Evolutionary conservation across 2,329 filamentous ascomycete species (phyloP).

Genomic region (Trichoderma koningiopsis): DNA sequence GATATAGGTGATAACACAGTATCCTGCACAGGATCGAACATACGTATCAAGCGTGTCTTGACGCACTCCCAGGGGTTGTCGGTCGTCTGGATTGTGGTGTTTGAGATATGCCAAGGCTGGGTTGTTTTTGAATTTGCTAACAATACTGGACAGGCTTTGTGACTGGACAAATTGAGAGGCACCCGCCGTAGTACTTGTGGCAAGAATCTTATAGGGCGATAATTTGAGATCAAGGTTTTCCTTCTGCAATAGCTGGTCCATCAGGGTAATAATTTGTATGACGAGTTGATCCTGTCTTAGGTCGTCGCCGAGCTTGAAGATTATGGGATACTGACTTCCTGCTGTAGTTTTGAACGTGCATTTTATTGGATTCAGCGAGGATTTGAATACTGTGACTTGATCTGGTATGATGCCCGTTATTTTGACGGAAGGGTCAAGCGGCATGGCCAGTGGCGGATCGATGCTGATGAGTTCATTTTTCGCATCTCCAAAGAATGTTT

Average conservation of each 20-base stretch:
- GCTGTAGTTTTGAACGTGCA: constrained; percentile 83
- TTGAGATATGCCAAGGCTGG: constrained; percentile 81
- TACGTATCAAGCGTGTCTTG: constrained; percentile 95
- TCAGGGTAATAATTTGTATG: constrained; percentile 94
- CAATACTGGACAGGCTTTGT: constrained; percentile 78
- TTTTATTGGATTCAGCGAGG: constrained; percentile 86
- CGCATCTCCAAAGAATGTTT: constrained; percentile 80
- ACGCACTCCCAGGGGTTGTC: constrained; percentile 79
- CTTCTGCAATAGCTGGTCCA: constrained; percentile 93
- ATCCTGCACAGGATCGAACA: constrained; percentile 92
- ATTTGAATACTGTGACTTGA: constrained; percentile 92
- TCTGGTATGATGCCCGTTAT: constrained; percentile 81
- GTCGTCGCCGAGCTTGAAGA: constrained; percentile 98
- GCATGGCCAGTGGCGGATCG: constrained; percentile 83
- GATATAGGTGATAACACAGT: constrained; percentile 98
- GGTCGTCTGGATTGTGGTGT: constrained; percentile 84
- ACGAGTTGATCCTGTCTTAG: constrained; percentile 95
- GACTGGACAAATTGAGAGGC: constrained; percentile 93
- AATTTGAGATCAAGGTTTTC: constrained; percentile 95
- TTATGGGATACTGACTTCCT: constrained; percentile 80
- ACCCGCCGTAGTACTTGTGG: constrained; percentile 85
- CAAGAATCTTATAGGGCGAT: constrained; percentile 93
- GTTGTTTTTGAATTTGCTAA: constrained; percentile 75
- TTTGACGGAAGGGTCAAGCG: constrained; percentile 80
- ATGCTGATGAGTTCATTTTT: constrained; percentile 86